Evolutionary conservation across 495 filamentous ascomycete species (phyloP).

Genomic region (Cudoniella acicularis): DNA sequence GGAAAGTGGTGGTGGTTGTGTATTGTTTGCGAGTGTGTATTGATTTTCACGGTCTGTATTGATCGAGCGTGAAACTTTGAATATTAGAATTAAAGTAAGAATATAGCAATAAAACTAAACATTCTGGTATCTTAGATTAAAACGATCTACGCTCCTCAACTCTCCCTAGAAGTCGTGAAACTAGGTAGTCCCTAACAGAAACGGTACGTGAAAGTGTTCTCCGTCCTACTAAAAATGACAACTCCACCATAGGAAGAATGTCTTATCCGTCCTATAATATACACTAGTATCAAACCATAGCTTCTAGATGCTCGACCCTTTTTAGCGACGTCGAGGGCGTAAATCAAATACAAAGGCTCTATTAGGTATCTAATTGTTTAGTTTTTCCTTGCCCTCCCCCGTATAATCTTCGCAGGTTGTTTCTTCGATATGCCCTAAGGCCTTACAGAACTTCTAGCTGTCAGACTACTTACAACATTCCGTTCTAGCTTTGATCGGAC

Average conservation of each 20-base stretch:
- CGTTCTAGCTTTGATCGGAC: too few species aligned
- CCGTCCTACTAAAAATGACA: slow-evolving; percentile 5
- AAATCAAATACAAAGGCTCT: too few species aligned
- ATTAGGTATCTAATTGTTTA: too few species aligned
- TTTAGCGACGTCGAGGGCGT: slow-evolving; percentile 3
- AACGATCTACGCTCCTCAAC: background rate
- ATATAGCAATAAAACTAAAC: slow-evolving; percentile 8
- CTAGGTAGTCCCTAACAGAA: background rate
- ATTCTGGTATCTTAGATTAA: slow-evolving; percentile 8
- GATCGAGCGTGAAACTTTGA: slow-evolving; percentile 12
- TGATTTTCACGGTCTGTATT: slow-evolving; percentile 11
- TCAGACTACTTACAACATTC: too few species aligned
- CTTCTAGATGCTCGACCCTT: slow-evolving; percentile 8
- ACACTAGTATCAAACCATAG: slow-evolving; percentile 6
- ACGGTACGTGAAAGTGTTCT: slow-evolving; percentile 2
- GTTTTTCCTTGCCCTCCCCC: too few species aligned
- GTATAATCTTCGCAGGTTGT: too few species aligned
- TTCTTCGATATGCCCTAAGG: too few species aligned
- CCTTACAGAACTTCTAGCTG: too few species aligned
- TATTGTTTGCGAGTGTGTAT: background rate
- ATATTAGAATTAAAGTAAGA: slow-evolving; percentile 12
- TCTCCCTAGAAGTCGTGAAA: background rate
- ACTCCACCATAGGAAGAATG: slow-evolving; percentile 5
- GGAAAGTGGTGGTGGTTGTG: background rate
- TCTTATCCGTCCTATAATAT: background rate